Evolutionary conservation across 2,329 filamentous ascomycete genomes (phyloP), one percentile per base, ranked within the genome.

Genomic region (Arthrobotrys musiformis): DNA sequence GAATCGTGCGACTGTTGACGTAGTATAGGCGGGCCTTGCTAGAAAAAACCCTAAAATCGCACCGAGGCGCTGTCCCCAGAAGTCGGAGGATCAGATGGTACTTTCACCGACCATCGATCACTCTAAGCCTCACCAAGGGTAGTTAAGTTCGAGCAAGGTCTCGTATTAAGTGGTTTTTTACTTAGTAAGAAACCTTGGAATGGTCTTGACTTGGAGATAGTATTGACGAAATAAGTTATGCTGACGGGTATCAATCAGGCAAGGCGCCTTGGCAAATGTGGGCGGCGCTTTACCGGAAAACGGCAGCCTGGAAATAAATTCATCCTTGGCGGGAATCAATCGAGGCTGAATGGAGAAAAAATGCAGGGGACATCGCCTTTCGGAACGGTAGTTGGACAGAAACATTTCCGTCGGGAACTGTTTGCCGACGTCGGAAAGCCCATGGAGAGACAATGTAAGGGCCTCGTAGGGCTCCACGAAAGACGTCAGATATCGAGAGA

Each of bases 321-420:
- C n/a, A 40, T 9, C 19, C 54, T 40, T 40, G 54, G 54, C 22
- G 22, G 15, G 17, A n/a, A n/a, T n/a, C n/a, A n/a, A n/a, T n/a
- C n/a, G 54, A 40, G 54, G 33, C 33, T 58, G 54, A 26, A 40
- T 24, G 9, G 40, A 37, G 28, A 1, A 33, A 56, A 15, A n/a
- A 26, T 11, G 11, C 5, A 11, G 24, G 33, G 54, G 13, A 9
- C 9, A 58, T 58, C 54, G 54, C 54, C 54, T 26, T 37, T 58
- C 54, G 54, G 54, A 58, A 58, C 30, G 54, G 54, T 24, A 58
- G 33, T 40, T 58, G 33, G 33, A 19, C 54, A 40, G 30, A 37
- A 15, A 26, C 30, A 58, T 58, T 58, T 37, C 54, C 54, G 54
- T 7, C 54, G 54, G 54, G 40, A 58, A 58, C 54, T 40, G 2